Evolutionary conservation across 2,329 filamentous ascomycete species (phyloP), one percentile per base, ranked within the genome.

Genomic region (Paecilomyces dactylethromorphus): DNA sequence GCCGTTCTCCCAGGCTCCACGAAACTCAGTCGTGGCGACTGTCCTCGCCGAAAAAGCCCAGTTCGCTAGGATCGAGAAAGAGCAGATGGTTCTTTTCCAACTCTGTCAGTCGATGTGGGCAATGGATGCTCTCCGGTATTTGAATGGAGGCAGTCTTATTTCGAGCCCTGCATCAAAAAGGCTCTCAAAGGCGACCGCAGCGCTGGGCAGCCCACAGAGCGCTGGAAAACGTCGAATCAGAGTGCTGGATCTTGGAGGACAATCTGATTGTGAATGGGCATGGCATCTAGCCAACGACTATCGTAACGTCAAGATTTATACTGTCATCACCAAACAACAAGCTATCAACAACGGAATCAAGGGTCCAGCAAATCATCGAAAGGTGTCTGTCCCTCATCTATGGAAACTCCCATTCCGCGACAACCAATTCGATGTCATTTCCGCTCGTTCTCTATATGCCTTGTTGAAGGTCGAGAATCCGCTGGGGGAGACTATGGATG

Each of bases 241-340:
- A 33, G 88, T 97, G 59, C 83, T 97, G 26, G 93, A 97, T 70
- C 86, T 97, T 33, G 92, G 90, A 54, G 92, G 92, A 52, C 87
- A 93, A 70, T 82, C 88, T 0, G 86, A 89, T 13, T 93, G 91
- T 70, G 92, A 96, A 74, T 99, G 94, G 94, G 93, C 90, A 22
- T 99, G 94, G 94, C 87, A 94, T 70, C 89, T 91, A 59, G 92
- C 94, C 0, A 82, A 90, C 54, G 88, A 93, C 71, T 94, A 92
- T 74, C 91, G 90, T 18, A 88, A 91, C 71, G 84, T 90, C 58
- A 92, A 91, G 71, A 85, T 97, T 57, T 95, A 92, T 78, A 97
- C 93, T 0, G 91, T 93, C 57, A 89, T 89, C 39, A 91, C 88
- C 63, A 89, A 89, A 74, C 83, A 85, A 39, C 88, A 91, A 70